Conservation (phyloP, 1,284 basidiomycete species). For the Takashimella koratensis region DNA sequence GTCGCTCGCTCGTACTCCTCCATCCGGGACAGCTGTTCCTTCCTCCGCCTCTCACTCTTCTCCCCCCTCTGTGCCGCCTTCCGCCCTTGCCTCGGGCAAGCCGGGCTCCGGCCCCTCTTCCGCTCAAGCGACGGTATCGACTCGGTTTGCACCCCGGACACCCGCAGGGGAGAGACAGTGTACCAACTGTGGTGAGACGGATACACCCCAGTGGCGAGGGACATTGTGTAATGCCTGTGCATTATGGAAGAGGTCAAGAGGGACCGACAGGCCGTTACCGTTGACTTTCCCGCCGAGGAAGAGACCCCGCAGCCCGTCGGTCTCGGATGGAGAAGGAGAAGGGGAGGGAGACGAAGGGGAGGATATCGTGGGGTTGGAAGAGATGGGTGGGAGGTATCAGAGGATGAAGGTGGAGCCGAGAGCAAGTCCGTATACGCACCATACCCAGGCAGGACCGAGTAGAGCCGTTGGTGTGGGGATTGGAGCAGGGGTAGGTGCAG, state of each 20-base stretch:
- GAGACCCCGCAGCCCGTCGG: background rate
- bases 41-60: too few species aligned
- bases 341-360: background rate
- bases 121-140: too few species aligned
- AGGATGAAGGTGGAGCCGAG: background rate
- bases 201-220: constrained; percentile 31
- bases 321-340: background rate
- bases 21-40: too few species aligned
- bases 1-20: too few species aligned
- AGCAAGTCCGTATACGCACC: background rate
- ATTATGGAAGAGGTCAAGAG: constrained; percentile 28
- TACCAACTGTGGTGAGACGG: constrained; percentile 27
- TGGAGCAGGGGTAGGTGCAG: too few species aligned
- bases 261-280: constrained; percentile 24
- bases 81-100: too few species aligned
- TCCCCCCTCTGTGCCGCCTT: too few species aligned
- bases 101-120: too few species aligned
- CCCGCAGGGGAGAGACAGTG: constrained; percentile 19
- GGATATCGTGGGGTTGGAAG: too few species aligned
- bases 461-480: background rate
- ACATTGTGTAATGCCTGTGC: constrained; percentile 33
- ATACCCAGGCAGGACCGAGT: background rate
- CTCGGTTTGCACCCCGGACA: constrained; percentile 15
- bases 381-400: too few species aligned
- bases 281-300: constrained; percentile 18